Base-by-base conservation (phyloP, 331 rosid species). In the Pyracantha coccinea region DNA sequence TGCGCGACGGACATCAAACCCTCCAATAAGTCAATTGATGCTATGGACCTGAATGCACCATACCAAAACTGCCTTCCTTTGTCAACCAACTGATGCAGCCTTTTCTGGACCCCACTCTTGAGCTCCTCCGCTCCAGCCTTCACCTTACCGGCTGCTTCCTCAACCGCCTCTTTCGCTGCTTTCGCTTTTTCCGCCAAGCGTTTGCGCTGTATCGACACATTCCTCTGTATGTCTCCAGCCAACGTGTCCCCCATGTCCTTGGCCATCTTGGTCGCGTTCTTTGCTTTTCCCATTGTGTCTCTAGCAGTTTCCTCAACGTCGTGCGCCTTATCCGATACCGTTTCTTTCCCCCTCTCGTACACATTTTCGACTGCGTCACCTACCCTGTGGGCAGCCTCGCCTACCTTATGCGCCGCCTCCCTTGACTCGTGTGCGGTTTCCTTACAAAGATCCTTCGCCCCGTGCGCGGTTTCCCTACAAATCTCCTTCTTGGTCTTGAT, bases 401-500 rank as follows among this genome's bases (percentile, higher is more conserved):
- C 52, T 14, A 57, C 16, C 8, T 28, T 74, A 1, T 68, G 57
- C 3, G 76, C 74, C 4, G 27, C 4, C 69, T 79, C 80, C 53
- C 58, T 76, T n/a, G 74, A 74, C 4, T 76, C 90, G 1, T 71
- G 78, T 1, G 87, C 76, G 17, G 59, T 29, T 8, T 21, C 87
- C n/a, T 69, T 60, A 62, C 81, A 55, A 67, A 7, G 73, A 0
- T 73, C 80, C 58, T 66, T 76, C 23, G 69, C 77, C 4, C 81
- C 92, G 1, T 72, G 78, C 2, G 87, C 76, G 17, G 60, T 29
- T 8, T 21, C 87, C n/a, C 66, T 61, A 62, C 81, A 60, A 67
- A 7, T 77, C 0, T 75, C 87, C 64, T 81, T 86, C 2, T 90
- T 80, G 65, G 69, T 85, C 59, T 64, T 92, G 84, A 88, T 78